Conservation (phyloP, 148 eudicot genomes). For the Fallopia convolvulus region DNA sequence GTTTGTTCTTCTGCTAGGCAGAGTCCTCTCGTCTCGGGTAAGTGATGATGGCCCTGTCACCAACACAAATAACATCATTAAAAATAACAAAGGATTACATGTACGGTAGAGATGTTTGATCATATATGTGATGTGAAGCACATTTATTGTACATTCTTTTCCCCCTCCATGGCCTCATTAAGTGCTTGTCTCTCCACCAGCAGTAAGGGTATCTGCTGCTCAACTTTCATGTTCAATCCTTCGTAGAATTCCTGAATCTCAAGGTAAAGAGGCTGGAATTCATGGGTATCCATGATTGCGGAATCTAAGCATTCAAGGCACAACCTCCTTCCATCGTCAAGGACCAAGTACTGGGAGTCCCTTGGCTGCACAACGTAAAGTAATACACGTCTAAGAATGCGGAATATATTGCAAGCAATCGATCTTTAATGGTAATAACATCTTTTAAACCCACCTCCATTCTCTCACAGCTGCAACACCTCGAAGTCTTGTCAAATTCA, state of each 20-base stretch:
- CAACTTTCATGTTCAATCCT: slow-evolving; percentile 20
- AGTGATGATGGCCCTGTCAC: slow-evolving; percentile 18
- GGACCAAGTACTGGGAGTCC: slow-evolving; percentile 1
- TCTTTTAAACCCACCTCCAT: slow-evolving; percentile 13
- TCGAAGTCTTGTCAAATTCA: slow-evolving; percentile 14
- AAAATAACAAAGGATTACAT: not conserved
- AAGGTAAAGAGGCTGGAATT: slow-evolving; percentile 21
- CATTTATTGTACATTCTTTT: slow-evolving; percentile 12
- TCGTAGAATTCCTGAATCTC: slow-evolving; percentile 18
- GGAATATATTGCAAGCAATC: not conserved
- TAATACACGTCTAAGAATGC: not conserved
- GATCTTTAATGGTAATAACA: not conserved
- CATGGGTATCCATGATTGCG: slow-evolving; percentile 18
- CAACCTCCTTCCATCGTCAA: slow-evolving; percentile 16
- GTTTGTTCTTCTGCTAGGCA: slow-evolving; percentile 20
- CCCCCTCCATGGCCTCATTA: slow-evolving; percentile 19
- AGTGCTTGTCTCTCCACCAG: slow-evolving; percentile 20
- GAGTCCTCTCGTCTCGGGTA: slow-evolving; percentile 18
- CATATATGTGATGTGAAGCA: slow-evolving; percentile 2
- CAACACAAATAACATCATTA: not conserved
- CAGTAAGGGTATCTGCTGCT: slow-evolving; percentile 16
- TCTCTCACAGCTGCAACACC: slow-evolving; percentile 20
- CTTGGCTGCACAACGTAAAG: slow-evolving; percentile 11
- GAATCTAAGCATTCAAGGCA: slow-evolving; percentile 19
- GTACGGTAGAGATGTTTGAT: not conserved